Conservation (phyloP, 495 filamentous ascomycete genomes). For the Sporormia fimetaria region DNA sequence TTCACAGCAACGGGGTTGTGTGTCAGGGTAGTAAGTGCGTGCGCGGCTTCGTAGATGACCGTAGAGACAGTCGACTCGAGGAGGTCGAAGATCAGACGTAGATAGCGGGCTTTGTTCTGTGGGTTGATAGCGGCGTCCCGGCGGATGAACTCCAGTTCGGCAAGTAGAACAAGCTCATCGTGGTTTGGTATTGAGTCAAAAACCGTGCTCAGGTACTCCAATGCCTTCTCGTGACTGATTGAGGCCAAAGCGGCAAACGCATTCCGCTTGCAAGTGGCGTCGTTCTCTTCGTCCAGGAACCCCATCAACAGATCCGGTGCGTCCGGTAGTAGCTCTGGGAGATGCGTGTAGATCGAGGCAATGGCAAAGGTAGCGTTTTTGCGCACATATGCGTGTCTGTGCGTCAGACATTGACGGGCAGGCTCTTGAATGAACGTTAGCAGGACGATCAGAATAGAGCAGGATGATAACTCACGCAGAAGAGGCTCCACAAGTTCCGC, state of each 20-base stretch:
- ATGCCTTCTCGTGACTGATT: conserved; percentile 85
- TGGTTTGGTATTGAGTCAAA: conserved; percentile 92
- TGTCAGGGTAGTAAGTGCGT: conserved; percentile 56
- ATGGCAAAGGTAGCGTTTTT: conserved; percentile 97
- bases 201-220: conserved; percentile 79
- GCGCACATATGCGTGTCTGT: conserved; percentile 77
- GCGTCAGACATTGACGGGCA: conserved; percentile 60
- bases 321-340: conserved; percentile 85
- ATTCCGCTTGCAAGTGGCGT: conserved; percentile 95
- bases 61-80: conserved; percentile 87
- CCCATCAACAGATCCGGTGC: conserved; percentile 83
- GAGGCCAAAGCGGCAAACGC: conserved; percentile 84
- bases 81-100: conserved; percentile 92
- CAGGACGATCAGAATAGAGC: neutral
- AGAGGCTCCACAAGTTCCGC: conserved; percentile 93
- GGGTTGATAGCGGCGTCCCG: conserved; percentile 94
- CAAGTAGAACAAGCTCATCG: conserved; percentile 86
- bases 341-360: conserved; percentile 84
- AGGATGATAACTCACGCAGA: conserved; percentile 39
- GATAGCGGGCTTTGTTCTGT: conserved; percentile 87
- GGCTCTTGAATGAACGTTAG: conserved; percentile 39
- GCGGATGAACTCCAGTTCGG: conserved; percentile 90
- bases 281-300: conserved; percentile 85
- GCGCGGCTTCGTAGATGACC: conserved; percentile 97
- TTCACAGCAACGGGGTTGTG: conserved; percentile 97